Conservation (phyloP, 805 yeast species). For the Candida boidinii region DNA sequence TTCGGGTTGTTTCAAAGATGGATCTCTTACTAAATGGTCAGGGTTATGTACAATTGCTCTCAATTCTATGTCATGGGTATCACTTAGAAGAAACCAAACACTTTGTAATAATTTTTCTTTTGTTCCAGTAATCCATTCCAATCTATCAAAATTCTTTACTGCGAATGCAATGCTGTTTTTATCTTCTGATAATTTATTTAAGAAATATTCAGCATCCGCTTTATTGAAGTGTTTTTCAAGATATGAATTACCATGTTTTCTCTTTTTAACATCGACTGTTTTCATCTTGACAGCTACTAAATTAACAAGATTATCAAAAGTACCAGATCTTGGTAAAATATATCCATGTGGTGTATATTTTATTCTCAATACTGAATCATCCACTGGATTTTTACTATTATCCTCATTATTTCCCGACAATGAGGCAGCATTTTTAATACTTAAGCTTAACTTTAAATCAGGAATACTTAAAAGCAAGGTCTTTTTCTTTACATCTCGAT, state of each 20-base stretch:
- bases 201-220: constrained; percentile 7
- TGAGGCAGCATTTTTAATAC: constrained; percentile 19
- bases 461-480: constrained; percentile 32
- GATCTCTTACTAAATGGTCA: constrained; percentile 17
- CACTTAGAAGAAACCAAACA: constrained; percentile 32
- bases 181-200: constrained; percentile 14
- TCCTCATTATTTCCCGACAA: too few relatives aligned
- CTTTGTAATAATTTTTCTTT: constrained; percentile 33
- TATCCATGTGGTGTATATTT: constrained; percentile 14
- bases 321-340: constrained; percentile 13
- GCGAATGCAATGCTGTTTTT: constrained; percentile 29
- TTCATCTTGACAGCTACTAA: constrained; percentile 27
- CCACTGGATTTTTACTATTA: neutral
- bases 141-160: constrained; percentile 62
- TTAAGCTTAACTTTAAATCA: constrained; percentile 33
- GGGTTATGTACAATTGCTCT: constrained; percentile 38
- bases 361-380: neutral
- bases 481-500: constrained; percentile 4
- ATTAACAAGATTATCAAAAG: constrained; percentile 31
- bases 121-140: constrained; percentile 58
- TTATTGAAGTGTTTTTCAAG: neutral
- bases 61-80: constrained; percentile 51
- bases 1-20: constrained; percentile 43
- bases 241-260: too few relatives aligned
- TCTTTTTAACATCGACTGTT: constrained; percentile 4